phyloP scores from a whole-genome alignment of 106 monocot genomes.

The Dioscorea dumetorum region DNA sequence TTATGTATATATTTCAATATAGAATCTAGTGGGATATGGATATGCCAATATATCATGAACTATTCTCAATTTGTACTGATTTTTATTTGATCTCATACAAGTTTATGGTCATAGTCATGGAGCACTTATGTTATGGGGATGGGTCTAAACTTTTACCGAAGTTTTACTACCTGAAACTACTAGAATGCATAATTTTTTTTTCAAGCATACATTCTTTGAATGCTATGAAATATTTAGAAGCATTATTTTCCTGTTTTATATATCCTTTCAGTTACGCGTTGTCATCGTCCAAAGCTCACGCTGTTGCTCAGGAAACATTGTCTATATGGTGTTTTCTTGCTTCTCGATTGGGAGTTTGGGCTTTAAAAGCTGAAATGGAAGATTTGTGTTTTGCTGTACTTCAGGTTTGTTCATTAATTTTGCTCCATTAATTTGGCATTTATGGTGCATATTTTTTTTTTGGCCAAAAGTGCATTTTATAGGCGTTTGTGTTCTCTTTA shows the following conservation, averaged over 20 bases:
- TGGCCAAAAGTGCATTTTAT: no score
- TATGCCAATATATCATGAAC: no score
- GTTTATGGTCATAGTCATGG: no score
- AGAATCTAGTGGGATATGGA: no score
- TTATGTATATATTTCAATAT: no score
- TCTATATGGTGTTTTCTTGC: constrained; percentile 98
- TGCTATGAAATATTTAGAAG: not conserved
- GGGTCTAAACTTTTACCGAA: not conserved
- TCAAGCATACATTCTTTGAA: no score
- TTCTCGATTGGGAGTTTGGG: constrained; percentile 92
- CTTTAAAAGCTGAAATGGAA: constrained; percentile 92
- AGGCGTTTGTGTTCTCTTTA: no score
- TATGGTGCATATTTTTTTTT: no score
- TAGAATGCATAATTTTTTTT: not conserved
- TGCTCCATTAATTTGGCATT: not conserved
- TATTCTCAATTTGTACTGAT: no score
- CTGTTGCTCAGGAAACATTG: constrained; percentile 93
- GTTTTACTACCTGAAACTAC: not conserved
- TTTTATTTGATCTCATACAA: no score
- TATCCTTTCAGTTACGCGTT: constrained; percentile 71
- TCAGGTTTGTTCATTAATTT: constrained; percentile 44
- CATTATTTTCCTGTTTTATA: not conserved
- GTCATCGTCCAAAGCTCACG: constrained; percentile 77
- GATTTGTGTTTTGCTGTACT: constrained; percentile 97
- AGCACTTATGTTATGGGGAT: not conserved